Percentiles rank a stretch among this genome's conserved stretches.
Evolutionary conservation across 352 stramenopile species (phyloP).

Genomic region (Elongisporangium prolatum): DNA sequence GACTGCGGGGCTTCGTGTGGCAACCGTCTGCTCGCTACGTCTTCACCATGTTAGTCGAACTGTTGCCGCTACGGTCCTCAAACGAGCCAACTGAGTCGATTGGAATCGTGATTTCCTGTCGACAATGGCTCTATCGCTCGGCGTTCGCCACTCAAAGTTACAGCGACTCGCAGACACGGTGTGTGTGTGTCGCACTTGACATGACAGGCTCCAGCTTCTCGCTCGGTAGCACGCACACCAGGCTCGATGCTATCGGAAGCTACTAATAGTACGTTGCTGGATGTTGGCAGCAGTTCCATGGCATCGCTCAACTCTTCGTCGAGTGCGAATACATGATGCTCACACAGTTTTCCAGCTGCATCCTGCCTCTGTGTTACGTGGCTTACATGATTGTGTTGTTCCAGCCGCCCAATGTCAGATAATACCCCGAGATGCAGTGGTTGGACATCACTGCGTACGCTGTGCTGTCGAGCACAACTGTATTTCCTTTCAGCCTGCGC

Average conservation of each 20-base stretch:
- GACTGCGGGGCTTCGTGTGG: constrained; percentile 3
- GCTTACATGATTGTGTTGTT: constrained; percentile 24
- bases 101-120: constrained; percentile 20
- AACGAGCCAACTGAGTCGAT: constrained; percentile 18
- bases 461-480: too few species aligned
- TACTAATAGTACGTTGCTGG: not conserved
- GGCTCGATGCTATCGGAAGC: too few species aligned
- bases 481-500: too few species aligned
- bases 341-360: constrained; percentile 21
- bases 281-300: not conserved
- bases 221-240: too few species aligned
- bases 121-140: constrained; percentile 7
- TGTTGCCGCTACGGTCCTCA: constrained; percentile 10
- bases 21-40: constrained; percentile 5
- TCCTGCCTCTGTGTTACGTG: constrained; percentile 25
- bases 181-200: constrained; percentile 1
- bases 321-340: constrained; percentile 33
- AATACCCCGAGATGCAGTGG: constrained; percentile 10
- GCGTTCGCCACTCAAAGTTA: too few species aligned
- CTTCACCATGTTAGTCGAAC: constrained; percentile 14
- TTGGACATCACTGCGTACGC: too few species aligned
- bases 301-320: constrained; percentile 16
- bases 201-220: not conserved
- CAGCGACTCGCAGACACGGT: too few species aligned
- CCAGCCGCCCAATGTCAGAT: constrained; percentile 17